phyloP scores from a whole-genome alignment of 306 rosid species.

The Corylus avellana region DNA sequence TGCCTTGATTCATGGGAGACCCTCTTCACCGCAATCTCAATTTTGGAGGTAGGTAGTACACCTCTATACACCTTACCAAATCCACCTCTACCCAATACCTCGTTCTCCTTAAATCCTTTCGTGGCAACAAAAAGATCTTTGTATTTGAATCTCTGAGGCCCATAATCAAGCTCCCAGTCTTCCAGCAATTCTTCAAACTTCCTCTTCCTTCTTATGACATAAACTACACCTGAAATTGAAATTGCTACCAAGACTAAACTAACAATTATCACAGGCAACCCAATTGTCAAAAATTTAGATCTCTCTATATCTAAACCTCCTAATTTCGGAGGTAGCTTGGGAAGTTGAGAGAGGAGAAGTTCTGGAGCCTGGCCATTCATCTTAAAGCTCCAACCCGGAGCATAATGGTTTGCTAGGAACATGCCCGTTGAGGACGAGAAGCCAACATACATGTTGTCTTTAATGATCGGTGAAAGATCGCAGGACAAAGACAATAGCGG shows the following conservation, averaged over 20 bases:
- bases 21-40: slow-evolving; percentile 37
- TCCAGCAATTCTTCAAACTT: slow-evolving; percentile 33
- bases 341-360: slow-evolving; percentile 31
- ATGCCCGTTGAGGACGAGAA: too few species aligned
- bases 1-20: slow-evolving; percentile 39
- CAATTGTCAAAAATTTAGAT: slow-evolving; percentile 23
- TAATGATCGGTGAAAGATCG: too few species aligned
- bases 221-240: slow-evolving; percentile 10
- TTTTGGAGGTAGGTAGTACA: slow-evolving; percentile 10
- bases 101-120: slow-evolving; percentile 37
- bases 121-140: slow-evolving; percentile 39
- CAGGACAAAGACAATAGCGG: too few species aligned
- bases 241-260: slow-evolving; percentile 6
- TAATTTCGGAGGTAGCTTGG: slow-evolving; percentile 34
- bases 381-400: too few species aligned
- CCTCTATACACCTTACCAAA: slow-evolving; percentile 28
- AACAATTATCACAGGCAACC: slow-evolving; percentile 18
- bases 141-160: slow-evolving; percentile 42
- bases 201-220: slow-evolving; percentile 29
- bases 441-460: too few species aligned
- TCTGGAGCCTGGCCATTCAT: too few species aligned
- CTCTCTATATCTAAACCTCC: background rate
- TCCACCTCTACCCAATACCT: slow-evolving; percentile 28
- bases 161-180: slow-evolving; percentile 46
- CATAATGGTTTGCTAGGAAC: too few species aligned